Evolutionary conservation across 2,329 filamentous ascomycete species (phyloP).

Genomic region (Arthrobotrys iridis): DNA sequence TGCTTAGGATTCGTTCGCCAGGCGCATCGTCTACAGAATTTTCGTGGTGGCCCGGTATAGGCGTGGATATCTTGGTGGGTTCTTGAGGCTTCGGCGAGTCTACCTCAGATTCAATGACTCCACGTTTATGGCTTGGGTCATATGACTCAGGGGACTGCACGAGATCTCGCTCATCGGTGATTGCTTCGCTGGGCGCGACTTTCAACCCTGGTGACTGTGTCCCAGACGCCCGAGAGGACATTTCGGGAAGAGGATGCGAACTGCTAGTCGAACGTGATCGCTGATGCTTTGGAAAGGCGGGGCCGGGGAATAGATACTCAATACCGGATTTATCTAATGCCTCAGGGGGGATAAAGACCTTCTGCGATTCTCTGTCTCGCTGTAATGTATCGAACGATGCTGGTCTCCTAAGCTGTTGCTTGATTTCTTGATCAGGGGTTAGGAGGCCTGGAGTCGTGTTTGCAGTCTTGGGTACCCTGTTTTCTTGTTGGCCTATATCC

Average conservation of each 20-base stretch:
- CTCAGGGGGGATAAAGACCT: constrained; percentile 40
- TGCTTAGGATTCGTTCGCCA: background rate
- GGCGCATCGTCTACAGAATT: background rate
- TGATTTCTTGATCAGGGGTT: constrained; percentile 20
- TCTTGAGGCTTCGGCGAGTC: background rate
- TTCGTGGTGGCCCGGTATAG: background rate
- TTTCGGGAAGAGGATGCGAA: background rate
- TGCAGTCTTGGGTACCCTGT: constrained; percentile 21
- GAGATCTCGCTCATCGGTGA: constrained; percentile 11
- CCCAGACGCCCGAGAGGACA: background rate
- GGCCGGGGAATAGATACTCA: constrained; percentile 22
- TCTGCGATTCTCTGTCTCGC: constrained; percentile 24
- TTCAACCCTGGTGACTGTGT: background rate
- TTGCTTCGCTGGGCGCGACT: background rate
- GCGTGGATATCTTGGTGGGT: background rate
- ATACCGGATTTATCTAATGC: constrained; percentile 18
- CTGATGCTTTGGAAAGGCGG: constrained; percentile 7
- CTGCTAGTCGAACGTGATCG: constrained; percentile 26
- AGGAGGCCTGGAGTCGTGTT: constrained; percentile 28
- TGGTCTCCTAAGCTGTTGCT: constrained; percentile 12
- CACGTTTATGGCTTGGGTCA: background rate
- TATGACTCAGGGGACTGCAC: constrained; percentile 41
- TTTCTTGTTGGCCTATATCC: background rate
- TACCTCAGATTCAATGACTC: constrained; percentile 1
- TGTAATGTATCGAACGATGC: constrained; percentile 32